Percentiles rank a stretch among this genome's conserved stretches.
Evolutionary conservation across 495 filamentous ascomycete genomes (phyloP).

Genomic region (Penicillium bovifimosum): DNA sequence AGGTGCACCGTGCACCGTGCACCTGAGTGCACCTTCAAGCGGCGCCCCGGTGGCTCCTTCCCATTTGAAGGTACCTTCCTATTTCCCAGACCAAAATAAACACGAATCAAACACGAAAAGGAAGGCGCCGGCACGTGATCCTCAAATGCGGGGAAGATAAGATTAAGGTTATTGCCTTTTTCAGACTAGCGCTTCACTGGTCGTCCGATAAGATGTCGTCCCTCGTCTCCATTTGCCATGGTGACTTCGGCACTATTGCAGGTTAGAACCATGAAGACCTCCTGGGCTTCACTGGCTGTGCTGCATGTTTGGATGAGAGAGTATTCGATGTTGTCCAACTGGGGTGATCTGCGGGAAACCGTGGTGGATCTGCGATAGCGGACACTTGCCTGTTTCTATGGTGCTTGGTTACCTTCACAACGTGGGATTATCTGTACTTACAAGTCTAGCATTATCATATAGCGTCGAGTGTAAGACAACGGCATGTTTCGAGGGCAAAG

Average conservation of each 20-base stretch:
- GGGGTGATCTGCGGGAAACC: conserved; percentile 7
- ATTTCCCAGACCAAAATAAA: too few relatives aligned
- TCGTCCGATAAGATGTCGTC: not conserved
- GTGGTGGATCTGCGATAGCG: conserved; percentile 12
- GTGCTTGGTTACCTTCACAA: conserved; percentile 7
- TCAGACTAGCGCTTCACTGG: not conserved
- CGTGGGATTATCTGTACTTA: not conserved
- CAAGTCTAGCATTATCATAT: too few relatives aligned
- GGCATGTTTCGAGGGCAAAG: conserved; percentile 15
- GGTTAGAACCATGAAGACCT: not conserved
- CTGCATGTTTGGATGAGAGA: conserved; percentile 15
- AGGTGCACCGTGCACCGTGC: too few relatives aligned
- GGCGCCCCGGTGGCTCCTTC: not conserved
- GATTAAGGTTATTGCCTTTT: not conserved
- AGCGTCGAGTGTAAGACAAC: not conserved
- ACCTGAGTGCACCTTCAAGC: too few relatives aligned
- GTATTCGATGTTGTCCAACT: not conserved
- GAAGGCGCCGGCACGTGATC: conserved; percentile 2
- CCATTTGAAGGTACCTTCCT: not conserved
- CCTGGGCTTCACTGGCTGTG: conserved; percentile 14
- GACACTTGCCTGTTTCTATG: conserved; percentile 11
- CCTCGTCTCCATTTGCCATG: too few relatives aligned
- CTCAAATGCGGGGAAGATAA: not conserved
- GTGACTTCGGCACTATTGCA: conserved; percentile 20
- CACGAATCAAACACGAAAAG: not conserved